A percentile compares a stretch with the other conserved stretches of the same genome.
Conservation (phyloP, 1,284 basidiomycete genomes). For the Boletus semigastroideus region DNA sequence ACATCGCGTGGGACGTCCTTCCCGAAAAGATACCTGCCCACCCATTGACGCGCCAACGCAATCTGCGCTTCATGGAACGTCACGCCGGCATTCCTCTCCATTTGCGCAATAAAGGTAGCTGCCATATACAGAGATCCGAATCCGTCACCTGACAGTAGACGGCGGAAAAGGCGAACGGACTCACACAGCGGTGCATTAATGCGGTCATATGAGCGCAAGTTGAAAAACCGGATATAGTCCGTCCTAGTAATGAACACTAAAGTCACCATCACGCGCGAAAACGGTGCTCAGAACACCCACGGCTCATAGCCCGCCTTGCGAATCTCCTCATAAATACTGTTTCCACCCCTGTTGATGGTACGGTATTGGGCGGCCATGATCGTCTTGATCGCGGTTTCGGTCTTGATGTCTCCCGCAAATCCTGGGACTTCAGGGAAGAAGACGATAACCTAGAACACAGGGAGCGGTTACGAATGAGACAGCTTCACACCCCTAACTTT, state of each 20-base stretch:
- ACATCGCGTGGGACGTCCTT: conserved; percentile 50
- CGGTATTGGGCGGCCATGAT: conserved; percentile 85
- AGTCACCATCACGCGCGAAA: background rate
- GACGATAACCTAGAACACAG: conserved; percentile 61
- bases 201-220: conserved; percentile 86
- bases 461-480: conserved; percentile 8
- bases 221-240: conserved; percentile 86
- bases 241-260: conserved; percentile 42
- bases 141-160: conserved; percentile 2
- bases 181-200: conserved; percentile 78
- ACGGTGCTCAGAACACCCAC: conserved; percentile 43
- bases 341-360: conserved; percentile 85
- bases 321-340: conserved; percentile 84
- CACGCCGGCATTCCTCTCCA: conserved; percentile 76
- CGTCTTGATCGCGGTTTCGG: conserved; percentile 65
- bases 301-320: conserved; percentile 81
- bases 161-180: conserved; percentile 15
- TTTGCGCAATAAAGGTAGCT: conserved; percentile 62
- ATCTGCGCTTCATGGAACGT: conserved; percentile 85
- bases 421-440: conserved; percentile 83
- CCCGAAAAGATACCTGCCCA: conserved; percentile 50
- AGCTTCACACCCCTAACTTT: background rate
- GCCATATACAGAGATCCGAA: background rate
- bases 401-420: conserved; percentile 81
- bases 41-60: conserved; percentile 82